A percentile compares a stretch with the other conserved stretches of the same genome.
Evolutionary conservation across 495 filamentous ascomycete genomes (phyloP).

Genomic region (Neurospora intermedia): DNA sequence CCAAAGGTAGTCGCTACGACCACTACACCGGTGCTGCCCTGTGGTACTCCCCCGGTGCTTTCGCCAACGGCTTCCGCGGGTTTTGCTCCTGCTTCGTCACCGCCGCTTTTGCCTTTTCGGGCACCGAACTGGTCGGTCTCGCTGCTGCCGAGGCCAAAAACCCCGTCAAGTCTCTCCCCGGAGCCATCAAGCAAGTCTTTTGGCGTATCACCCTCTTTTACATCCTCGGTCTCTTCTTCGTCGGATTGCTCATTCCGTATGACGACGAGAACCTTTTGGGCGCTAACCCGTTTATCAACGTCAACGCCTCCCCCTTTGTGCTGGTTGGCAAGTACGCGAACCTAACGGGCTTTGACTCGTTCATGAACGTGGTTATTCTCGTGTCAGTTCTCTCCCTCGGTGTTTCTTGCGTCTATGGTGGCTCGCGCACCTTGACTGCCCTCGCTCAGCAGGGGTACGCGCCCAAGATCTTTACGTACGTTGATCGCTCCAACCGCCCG

Average conservation of each 20-base stretch:
- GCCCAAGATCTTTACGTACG: slow-evolving; percentile 47
- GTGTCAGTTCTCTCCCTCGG: slow-evolving; percentile 58
- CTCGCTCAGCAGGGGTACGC: slow-evolving; percentile 48
- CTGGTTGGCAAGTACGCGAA: slow-evolving; percentile 57
- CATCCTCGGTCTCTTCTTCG: slow-evolving; percentile 58
- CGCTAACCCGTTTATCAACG: slow-evolving; percentile 34
- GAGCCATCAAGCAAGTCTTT: slow-evolving; percentile 63
- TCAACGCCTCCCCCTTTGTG: slow-evolving; percentile 64
- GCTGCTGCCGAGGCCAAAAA: slow-evolving; percentile 60
- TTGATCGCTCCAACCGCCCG: slow-evolving; percentile 50
- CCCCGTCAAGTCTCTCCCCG: slow-evolving; percentile 52
- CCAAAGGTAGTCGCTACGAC: slow-evolving; percentile 33
- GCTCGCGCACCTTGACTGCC: slow-evolving; percentile 58
- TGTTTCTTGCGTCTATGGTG: slow-evolving; percentile 57
- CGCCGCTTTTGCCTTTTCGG: slow-evolving; percentile 62
- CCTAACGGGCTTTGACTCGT: slow-evolving; percentile 52
- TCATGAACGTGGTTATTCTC: slow-evolving; percentile 68
- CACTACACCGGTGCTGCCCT: slow-evolving; percentile 50
- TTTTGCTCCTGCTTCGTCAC: slow-evolving; percentile 66
- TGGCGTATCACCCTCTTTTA: slow-evolving; percentile 69
- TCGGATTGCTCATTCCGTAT: slow-evolving; percentile 59
- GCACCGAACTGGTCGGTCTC: slow-evolving; percentile 63
- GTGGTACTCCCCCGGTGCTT: slow-evolving; percentile 62
- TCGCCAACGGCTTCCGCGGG: slow-evolving; percentile 59
- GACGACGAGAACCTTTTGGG: slow-evolving; percentile 43